A percentile compares a stretch with the other conserved stretches of the same genome.
Evolutionary conservation across 176 grass and related monocot species (phyloP).

Genomic region (Ananas comosus): DNA sequence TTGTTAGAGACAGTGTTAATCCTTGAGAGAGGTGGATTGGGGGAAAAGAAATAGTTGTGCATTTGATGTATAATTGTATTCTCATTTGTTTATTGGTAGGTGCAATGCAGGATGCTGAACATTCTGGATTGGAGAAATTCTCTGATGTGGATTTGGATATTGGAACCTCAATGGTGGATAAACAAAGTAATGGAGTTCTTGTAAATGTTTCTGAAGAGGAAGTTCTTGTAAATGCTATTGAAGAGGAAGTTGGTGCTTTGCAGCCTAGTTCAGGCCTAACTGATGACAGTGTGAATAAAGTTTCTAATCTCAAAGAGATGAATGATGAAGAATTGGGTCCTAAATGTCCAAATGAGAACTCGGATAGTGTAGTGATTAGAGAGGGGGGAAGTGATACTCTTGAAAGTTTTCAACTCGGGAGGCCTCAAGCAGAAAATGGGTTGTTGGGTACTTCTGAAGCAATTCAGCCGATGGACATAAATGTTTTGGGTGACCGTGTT

Average conservation of each 20-base stretch:
- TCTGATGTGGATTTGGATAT: constrained; percentile 13
- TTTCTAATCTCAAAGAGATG: background rate
- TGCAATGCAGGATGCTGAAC: constrained; percentile 58
- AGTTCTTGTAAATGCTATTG: background rate
- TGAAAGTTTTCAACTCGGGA: constrained; percentile 6
- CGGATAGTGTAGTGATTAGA: background rate
- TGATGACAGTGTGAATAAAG: background rate
- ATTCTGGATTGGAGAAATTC: constrained; percentile 38
- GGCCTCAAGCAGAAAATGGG: background rate
- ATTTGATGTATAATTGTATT: constrained; percentile 26
- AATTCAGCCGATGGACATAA: background rate
- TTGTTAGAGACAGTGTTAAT: constrained; percentile 6
- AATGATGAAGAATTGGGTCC: background rate
- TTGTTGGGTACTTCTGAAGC: background rate
- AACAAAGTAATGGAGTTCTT: background rate
- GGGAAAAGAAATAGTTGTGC: background rate
- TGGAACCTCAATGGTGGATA: background rate
- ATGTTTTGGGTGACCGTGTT: background rate
- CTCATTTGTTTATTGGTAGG: constrained; percentile 31
- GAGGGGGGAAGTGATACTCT: background rate
- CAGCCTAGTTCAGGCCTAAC: constrained; percentile 2
- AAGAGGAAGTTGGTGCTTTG: background rate
- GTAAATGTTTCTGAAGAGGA: background rate
- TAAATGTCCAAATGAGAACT: background rate
- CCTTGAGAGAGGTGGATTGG: constrained; percentile 11